These are phyloP conservation scores for Lonicera japonica DNA, from an alignment of 129 eudicot species.

Conservation along the genomic window DNA sequence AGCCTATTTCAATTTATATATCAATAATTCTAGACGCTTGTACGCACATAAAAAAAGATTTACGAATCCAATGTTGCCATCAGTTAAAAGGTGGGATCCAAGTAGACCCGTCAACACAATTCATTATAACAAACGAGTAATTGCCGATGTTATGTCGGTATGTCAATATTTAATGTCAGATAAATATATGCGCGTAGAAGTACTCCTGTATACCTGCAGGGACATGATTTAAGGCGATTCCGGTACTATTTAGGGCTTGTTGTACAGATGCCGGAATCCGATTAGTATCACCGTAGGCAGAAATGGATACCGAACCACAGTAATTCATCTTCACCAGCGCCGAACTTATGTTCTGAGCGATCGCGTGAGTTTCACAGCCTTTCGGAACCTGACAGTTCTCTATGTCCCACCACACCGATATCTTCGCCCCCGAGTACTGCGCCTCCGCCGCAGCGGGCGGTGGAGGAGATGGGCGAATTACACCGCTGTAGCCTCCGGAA, in stretches of 20 bases:
- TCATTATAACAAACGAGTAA: too few species aligned
- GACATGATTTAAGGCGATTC: conserved; percentile 80
- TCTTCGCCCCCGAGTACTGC: conserved; percentile 66
- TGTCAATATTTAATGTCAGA: too few species aligned
- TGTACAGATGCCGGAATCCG: conserved; percentile 60
- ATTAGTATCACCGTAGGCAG: conserved; percentile 82
- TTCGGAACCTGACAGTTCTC: conserved; percentile 94
- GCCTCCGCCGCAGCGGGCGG: conserved; percentile 25
- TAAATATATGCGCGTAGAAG: too few species aligned
- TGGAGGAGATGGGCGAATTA: conserved; percentile 4
- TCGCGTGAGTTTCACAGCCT: conserved; percentile 65
- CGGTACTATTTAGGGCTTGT: conserved; percentile 84
- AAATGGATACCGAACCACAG: conserved; percentile 73
- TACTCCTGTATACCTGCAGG: conserved; percentile 86
- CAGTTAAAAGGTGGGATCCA: too few species aligned
- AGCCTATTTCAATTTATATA: too few species aligned
- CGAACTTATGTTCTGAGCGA: conserved; percentile 85
- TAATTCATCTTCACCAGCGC: conserved; percentile 64
- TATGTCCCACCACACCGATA: conserved; percentile 97
- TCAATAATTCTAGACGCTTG: too few species aligned
- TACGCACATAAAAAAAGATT: too few species aligned
- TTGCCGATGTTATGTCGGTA: too few species aligned
- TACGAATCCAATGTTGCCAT: too few species aligned
- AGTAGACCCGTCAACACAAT: too few species aligned
- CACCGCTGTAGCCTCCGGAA: conserved; percentile 27